Base-by-base conservation (phyloP, 192 early-diverging fungal genomes). In the Pecoramyces ruminantium region DNA sequence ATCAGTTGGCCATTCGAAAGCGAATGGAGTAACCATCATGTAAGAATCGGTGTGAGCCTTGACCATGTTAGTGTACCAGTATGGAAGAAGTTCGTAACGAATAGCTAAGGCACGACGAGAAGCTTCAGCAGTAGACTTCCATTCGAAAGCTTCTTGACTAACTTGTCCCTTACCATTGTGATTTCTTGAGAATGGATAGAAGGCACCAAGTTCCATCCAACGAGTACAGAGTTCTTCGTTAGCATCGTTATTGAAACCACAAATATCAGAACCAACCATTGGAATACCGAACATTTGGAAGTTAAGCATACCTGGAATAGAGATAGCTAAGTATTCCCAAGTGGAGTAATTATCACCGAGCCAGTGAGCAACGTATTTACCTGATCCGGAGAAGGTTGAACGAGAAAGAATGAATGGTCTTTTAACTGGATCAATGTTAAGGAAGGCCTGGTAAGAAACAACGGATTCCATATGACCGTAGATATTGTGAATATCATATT, bases 261-360 rank as follows among this genome's bases (percentile, higher is more conserved):
- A 91, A 34, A 93, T 88, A 81, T 93, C 93, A 21, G 93, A 82
- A 21, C 93, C 93, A 2, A 89, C 86, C 84, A 91, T 90, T 0
- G 91, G 91, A 39, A 93, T 90, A 38, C 91, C 92, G 82, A 92
- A 92, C 21, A 93, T 83, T 28, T 92, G 90, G 83, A 93, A 91
- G 58, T 85, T 86, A 18, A 93, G 83, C 34, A 89, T 81, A 13
- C 86, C 89, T 8, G 91, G 79, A 79, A 93, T 90, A 0, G 91
- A 93, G 27, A 85, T 30, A 39, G 87, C 85, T 79, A 93, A 81
- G 81, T 89, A 86, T 16, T 82, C 25, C 87, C 87, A 93, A 12
- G 85, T 79, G 1, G 92, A 87, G 78, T 80, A 79, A 82, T 93
- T 93, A 83, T 93, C 92, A 30, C 92, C 92, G 18, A 84, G 81